Evolutionary conservation across 1,284 basidiomycete genomes (phyloP), one percentile per base, ranked within the genome.

Genomic region (Schizopora paradoxa): DNA sequence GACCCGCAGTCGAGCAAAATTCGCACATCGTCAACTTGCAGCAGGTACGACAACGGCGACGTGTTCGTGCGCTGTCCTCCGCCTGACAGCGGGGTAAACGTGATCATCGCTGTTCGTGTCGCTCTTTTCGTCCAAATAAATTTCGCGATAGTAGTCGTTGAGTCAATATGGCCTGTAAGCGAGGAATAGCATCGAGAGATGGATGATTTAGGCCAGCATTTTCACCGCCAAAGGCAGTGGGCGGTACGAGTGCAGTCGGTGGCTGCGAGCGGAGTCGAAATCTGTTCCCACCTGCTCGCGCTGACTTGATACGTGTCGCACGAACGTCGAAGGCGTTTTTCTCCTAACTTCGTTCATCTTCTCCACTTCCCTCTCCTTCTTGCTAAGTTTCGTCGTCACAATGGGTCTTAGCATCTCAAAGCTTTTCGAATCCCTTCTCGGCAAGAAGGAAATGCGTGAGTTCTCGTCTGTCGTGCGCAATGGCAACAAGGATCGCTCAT

Each of bases 391-490:
- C 33, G 32, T 41, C 11, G 41, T 37, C 61, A 56, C 62, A 65
- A 93, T 93, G 90, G 90, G 91, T 84, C 74, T 94, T 58, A 82
- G 80, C 36, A 71, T 94, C 60, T 94, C 91, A 57, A 77, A 70
- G 61, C 74, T 93, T 45, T 81, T 96, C 63, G 77, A 81, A 51
- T 80, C 79, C 67, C 79, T 99, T 66, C 94, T 99, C 62, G 95
- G 95, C 72, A 98, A 97, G 81, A 96, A 89, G 79, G 96, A 99
- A 74, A 98, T 99, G 94, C 92, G 95, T 94, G 69, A 66, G 91
- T 79, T 31, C 36, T 21, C 55, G 53, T 54, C 54, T 48, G n/a
- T n/a, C n/a, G n/a, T n/a, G n/a, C n/a, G n/a, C n/a, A n/a, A n/a
- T n/a, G n/a, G n/a, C 54, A n/a, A n/a, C 55, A 56, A 56, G 57